phyloP scores from a whole-genome alignment of 169 alveolate genomes.

The Eimeria acervulina region DNA sequence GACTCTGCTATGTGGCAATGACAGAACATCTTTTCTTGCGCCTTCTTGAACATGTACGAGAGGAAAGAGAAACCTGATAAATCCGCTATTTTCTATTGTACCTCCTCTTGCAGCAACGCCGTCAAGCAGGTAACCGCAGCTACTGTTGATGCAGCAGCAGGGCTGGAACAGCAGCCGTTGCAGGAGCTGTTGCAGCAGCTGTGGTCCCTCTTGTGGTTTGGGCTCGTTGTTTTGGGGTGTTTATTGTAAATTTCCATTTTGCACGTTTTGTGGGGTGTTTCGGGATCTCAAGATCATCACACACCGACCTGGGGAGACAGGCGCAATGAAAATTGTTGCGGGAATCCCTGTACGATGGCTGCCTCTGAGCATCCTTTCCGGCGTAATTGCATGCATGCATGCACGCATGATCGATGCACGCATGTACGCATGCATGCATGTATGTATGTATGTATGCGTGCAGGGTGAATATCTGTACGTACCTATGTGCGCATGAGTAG shows the following conservation, averaged over 20 bases:
- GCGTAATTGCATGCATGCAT: neutral
- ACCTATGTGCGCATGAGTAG: neutral
- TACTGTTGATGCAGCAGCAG: neutral
- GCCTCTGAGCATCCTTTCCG: neutral
- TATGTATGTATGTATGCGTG: neutral
- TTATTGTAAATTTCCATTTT: neutral
- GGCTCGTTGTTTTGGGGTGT: neutral
- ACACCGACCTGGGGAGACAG: neutral
- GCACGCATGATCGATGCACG: neutral
- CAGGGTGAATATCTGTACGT: neutral
- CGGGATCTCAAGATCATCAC: neutral
- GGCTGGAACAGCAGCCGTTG: neutral
- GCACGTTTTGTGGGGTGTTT: neutral
- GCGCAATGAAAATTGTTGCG: constrained; percentile 1
- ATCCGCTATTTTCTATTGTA: neutral
- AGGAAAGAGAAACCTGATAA: neutral
- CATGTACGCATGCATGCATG: neutral
- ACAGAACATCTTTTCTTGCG: neutral
- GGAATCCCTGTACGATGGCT: neutral
- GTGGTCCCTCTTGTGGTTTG: neutral
- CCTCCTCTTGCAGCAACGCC: neutral
- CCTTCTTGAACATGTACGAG: neutral
- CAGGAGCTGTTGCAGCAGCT: neutral
- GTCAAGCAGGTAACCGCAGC: neutral
- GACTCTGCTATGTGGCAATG: constrained; percentile 37